phyloP scores from a whole-genome alignment of 2,329 filamentous ascomycete genomes.

The Sporothrix humicola region DNA sequence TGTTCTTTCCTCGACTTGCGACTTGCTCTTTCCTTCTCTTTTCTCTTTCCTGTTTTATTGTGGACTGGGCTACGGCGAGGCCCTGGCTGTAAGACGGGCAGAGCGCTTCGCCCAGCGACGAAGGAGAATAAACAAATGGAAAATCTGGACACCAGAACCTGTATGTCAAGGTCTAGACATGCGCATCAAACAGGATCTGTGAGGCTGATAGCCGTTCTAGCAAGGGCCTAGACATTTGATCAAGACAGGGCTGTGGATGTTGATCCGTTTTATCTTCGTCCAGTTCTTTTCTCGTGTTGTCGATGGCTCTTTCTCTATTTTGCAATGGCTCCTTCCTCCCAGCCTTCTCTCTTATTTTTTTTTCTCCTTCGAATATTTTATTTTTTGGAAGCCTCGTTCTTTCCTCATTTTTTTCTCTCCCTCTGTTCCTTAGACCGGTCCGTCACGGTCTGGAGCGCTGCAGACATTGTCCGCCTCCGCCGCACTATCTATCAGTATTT shows the following conservation, averaged over 20 bases:
- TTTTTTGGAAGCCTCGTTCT: background rate
- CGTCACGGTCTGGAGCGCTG: background rate
- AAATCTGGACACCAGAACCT: constrained; percentile 11
- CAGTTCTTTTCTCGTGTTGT: background rate
- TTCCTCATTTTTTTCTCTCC: background rate
- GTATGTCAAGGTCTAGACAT: background rate
- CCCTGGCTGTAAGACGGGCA: constrained; percentile 1
- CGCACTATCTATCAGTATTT: constrained; percentile 12
- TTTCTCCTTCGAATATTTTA: background rate
- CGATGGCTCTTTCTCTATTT: background rate
- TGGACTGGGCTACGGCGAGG: constrained; percentile 9
- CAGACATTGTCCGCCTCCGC: constrained; percentile 17
- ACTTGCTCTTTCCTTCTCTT: background rate
- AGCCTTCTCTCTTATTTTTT: background rate
- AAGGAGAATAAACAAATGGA: constrained; percentile 13
- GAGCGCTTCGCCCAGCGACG: background rate
- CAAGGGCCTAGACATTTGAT: constrained; percentile 9
- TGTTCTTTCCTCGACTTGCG: too few species aligned
- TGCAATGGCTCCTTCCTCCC: background rate
- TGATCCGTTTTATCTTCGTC: constrained; percentile 20
- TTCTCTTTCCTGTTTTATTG: constrained; percentile 15
- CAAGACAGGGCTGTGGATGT: background rate
- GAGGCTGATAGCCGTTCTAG: constrained; percentile 17
- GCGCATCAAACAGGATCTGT: constrained; percentile 3
- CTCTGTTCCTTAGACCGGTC: background rate